Evolutionary conservation across 108 stramenopile genomes (phyloP), one percentile per base, ranked within the genome.

Genomic region (Skeletonema costatum): DNA sequence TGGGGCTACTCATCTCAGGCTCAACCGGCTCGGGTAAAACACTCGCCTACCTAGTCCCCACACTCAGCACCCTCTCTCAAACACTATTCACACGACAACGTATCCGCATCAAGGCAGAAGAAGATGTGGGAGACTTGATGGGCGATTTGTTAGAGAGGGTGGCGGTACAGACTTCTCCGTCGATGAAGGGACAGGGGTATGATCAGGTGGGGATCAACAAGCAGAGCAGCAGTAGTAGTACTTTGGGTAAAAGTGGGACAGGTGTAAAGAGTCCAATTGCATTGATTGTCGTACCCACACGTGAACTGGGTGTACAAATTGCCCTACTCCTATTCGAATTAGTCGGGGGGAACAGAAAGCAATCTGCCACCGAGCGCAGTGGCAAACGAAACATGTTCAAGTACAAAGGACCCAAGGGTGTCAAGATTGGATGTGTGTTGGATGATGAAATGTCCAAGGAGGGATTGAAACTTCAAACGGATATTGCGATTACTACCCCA

Each of bases 251-350:
- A 66, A 87, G 88, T 36, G 90, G 90, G 1, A 87, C 75, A 11
- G 90, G 93, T 73, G 88, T 95, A 19, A 89, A 84, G 59, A 81
- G 73, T 70, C 94, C 94, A 2, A 70, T 96, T 81, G 94, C 91
- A 14, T 74, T 97, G 51, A 93, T 98, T 78, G 92, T 98, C 6
- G 96, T 97, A 25, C 97, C 98, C 13, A 94, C 91, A 31, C 71
- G 95, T 53, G 98, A 97, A 80, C 84, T 98, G 41, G 98, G 96
- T 13, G 82, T 96, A 51, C 98, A 98, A 84, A 93, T 79, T 35
- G 90, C 92, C 13, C 75, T 90, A 74, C 36, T 87, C 3, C 44
- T 93, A 46, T 93, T 87, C 68, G 77, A 90, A 60, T 66, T 91
- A 60, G 87, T 92, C 25, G 92, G 94, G 64, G 94, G 94, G 35